Evolutionary conservation across 129 eudicot genomes (phyloP), one percentile per base, ranked within the genome.

Genomic region (Deinandra increscens): DNA sequence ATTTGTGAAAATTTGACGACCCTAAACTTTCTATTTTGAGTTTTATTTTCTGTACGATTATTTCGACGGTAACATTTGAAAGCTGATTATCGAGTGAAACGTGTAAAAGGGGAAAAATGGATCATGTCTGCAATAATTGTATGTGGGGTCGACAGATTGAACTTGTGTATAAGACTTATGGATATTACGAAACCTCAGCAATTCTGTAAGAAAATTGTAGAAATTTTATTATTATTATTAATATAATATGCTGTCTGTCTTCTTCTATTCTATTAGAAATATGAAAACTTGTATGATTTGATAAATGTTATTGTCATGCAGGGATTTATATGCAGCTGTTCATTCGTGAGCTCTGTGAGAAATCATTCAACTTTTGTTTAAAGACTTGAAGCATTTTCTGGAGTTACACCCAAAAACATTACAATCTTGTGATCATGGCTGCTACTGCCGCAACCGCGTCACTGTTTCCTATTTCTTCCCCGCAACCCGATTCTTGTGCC

Each of bases 371-470:
- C 66, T 60, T 55, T 7, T 3, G 10, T 23, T 22, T 42, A 44
- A 18, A 31, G 15, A 31, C 53, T 59, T 61, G 31, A 33, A 62
- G 73, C 53, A 18, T 7, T 10, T 15, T 17, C 43, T 12, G n/a
- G 13, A 53, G 73, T 43, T 31, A 29, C 64, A 31, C 44, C 41
- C 22, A 23, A 23, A 26, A n/a, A n/a, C 14, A 15, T 46, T 34
- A 34, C 20, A 75, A 55, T 62, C 10, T 41, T 12, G 19, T 58
- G 10, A 69, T 18, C 75, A 93, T 89, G 99, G 95, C 79, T 55
- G 84, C 99, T 54, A 81, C 85, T 12, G 97, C 84, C 75, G 93
- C 96, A 60, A 81, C 90, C 66, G 83, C 90, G 4, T 89, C 90
- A 0, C 64, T 89, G 19, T 81, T 85, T 68, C 83, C 86, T 0